Evolutionary conservation across 495 filamentous ascomycete species (phyloP).

Genomic region (Daldinia concentrica): DNA sequence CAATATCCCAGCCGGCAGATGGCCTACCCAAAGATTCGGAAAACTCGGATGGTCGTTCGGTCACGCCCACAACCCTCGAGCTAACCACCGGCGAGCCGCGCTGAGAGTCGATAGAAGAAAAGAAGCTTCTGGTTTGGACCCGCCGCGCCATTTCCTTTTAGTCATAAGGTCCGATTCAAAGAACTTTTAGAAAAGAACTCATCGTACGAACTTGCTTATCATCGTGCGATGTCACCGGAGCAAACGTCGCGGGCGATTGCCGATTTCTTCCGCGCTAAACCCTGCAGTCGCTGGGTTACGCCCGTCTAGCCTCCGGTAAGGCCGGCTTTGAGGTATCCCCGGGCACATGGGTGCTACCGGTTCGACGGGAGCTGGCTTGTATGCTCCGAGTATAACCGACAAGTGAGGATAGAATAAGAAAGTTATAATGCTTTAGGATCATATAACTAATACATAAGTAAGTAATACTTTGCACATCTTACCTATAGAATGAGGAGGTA

Average conservation of each 20-base stretch:
- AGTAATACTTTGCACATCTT: too few relatives aligned
- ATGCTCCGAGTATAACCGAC: not conserved
- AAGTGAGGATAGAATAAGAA: not conserved
- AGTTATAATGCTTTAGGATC: not conserved
- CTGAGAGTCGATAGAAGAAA: not conserved
- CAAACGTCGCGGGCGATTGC: not conserved
- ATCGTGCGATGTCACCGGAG: not conserved
- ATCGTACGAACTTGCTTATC: not conserved
- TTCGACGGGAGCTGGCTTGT: not conserved
- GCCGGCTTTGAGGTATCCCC: slow-evolving; percentile 6
- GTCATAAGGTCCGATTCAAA: not conserved
- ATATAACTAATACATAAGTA: too few relatives aligned
- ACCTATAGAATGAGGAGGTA: not conserved
- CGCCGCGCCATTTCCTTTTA: not conserved
- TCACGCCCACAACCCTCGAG: slow-evolving; percentile 1
- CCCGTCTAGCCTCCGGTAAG: not conserved
- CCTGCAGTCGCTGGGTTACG: not conserved
- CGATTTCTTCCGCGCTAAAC: not conserved
- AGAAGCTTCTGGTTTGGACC: slow-evolving; percentile 10
- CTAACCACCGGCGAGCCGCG: slow-evolving; percentile 4
- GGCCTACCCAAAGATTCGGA: slow-evolving; percentile 10
- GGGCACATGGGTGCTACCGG: slow-evolving; percentile 1
- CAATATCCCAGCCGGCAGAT: slow-evolving; percentile 3
- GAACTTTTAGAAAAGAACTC: not conserved
- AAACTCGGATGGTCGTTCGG: slow-evolving; percentile 10